Percentiles rank a stretch among this genome's conserved stretches.
Evolutionary conservation across 2,329 filamentous ascomycete genomes (phyloP).

Genomic region (Magnaporthiopsis incrustans): DNA sequence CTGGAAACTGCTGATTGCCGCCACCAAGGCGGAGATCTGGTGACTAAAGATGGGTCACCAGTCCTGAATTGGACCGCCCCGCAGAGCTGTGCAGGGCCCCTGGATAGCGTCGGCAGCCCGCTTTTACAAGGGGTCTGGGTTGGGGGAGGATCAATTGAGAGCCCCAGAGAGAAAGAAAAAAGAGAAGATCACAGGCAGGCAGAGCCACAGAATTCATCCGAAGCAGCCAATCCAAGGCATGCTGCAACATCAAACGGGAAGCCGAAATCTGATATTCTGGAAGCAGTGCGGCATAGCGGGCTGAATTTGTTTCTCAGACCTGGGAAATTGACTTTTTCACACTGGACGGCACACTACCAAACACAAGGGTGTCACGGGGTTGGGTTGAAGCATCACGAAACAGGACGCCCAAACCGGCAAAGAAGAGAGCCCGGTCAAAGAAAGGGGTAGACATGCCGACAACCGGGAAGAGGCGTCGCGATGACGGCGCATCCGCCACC

Average conservation of each 20-base stretch:
- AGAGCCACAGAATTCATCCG: too few species aligned
- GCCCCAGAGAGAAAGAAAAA: background rate
- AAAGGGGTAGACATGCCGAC: background rate
- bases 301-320: too few species aligned
- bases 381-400: background rate
- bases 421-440: too few species aligned
- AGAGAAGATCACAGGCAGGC: background rate
- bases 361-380: background rate
- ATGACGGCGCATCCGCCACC: background rate
- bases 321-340: background rate
- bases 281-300: background rate
- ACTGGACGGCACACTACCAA: background rate
- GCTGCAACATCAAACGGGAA: background rate
- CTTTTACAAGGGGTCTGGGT: too few species aligned
- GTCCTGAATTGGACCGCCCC: background rate
- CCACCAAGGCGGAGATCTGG: background rate
- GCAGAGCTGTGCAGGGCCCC: background rate
- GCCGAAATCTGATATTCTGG: background rate
- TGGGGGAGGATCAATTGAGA: background rate
- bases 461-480: background rate
- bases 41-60: background rate
- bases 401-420: background rate
- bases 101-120: background rate
- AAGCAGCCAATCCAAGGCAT: background rate
- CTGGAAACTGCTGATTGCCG: background rate